Percentiles rank a stretch among this genome's conserved stretches.
These are phyloP conservation scores for Novymonas esmeraldas DNA, from an alignment of 208 protist genomes.

Conservation along the genomic window DNA sequence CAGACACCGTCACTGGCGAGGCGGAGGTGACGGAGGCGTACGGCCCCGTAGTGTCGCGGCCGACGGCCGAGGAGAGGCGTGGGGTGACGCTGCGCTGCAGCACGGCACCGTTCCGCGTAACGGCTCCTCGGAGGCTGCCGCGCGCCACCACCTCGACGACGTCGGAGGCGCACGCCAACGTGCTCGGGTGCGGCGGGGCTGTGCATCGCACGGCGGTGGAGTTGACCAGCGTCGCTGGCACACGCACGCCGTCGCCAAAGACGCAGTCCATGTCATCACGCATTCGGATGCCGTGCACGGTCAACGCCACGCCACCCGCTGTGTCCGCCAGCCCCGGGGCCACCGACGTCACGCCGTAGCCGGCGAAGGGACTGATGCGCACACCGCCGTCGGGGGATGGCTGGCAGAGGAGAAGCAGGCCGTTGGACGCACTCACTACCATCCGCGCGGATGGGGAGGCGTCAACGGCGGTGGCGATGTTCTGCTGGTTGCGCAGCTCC, in stretches of 20 bases:
- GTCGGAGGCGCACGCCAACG: background rate
- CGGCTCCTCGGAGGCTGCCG: background rate
- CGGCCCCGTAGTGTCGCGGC: background rate
- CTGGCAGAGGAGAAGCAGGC: constrained; percentile 20
- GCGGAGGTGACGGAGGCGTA: constrained; percentile 14
- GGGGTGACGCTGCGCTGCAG: constrained; percentile 16
- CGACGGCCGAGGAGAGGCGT: background rate
- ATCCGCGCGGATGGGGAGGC: background rate
- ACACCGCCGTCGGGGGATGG: background rate
- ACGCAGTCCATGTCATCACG: constrained; percentile 4
- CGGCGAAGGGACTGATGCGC: constrained; percentile 12
- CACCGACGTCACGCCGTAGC: constrained; percentile 29
- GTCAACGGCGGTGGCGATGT: background rate
- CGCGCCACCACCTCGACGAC: constrained; percentile 2
- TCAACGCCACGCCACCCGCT: constrained; percentile 24
- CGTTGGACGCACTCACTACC: constrained; percentile 11
- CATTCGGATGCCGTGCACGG: constrained; percentile 34
- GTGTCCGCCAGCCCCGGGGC: constrained; percentile 22
- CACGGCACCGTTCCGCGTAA: constrained; percentile 2
- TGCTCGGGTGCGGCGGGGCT: background rate
- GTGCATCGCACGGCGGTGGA: constrained; percentile 17
- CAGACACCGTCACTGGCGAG: constrained; percentile 5
- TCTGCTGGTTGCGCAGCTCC: constrained; percentile 8
- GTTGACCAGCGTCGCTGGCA: constrained; percentile 6
- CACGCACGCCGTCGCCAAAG: background rate